A percentile compares a stretch with the other conserved stretches of the same genome.
Evolutionary conservation across 2,329 filamentous ascomycete species (phyloP).

Genomic region (Lizonia empirigonia): DNA sequence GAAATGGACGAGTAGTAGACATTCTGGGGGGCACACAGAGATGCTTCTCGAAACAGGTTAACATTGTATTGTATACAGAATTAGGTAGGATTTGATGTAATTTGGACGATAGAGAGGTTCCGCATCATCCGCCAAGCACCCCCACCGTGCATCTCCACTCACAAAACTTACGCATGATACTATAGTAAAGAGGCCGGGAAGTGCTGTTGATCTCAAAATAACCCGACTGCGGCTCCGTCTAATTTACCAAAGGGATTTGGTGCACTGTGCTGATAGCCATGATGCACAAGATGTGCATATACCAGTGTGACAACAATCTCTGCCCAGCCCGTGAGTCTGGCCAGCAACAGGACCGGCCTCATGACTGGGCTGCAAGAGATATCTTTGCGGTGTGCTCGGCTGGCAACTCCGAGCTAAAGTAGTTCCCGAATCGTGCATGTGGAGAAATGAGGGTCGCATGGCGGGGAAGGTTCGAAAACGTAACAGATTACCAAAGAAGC

Average conservation of each 20-base stretch:
- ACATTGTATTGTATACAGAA: too few species aligned
- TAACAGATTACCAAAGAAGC: constrained; percentile 42
- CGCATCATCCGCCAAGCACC: too few species aligned
- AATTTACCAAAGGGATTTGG: not conserved
- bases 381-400: constrained; percentile 30
- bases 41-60: too few species aligned
- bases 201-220: constrained; percentile 9
- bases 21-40: too few species aligned
- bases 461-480: constrained; percentile 47
- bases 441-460: constrained; percentile 34
- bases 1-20: too few species aligned
- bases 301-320: not conserved
- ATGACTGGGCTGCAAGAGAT: constrained; percentile 8
- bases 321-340: not conserved
- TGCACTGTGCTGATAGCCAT: not conserved
- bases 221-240: not conserved
- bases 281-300: not conserved
- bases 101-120: too few species aligned
- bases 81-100: too few species aligned
- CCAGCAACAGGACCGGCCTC: not conserved
- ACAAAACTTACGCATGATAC: too few species aligned
- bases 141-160: too few species aligned
- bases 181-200: constrained; percentile 32
- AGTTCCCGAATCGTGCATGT: constrained; percentile 36
- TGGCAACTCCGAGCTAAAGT: constrained; percentile 36